Conservation (phyloP, 2,329 filamentous ascomycete genomes). For the Fusarium sp. region DNA sequence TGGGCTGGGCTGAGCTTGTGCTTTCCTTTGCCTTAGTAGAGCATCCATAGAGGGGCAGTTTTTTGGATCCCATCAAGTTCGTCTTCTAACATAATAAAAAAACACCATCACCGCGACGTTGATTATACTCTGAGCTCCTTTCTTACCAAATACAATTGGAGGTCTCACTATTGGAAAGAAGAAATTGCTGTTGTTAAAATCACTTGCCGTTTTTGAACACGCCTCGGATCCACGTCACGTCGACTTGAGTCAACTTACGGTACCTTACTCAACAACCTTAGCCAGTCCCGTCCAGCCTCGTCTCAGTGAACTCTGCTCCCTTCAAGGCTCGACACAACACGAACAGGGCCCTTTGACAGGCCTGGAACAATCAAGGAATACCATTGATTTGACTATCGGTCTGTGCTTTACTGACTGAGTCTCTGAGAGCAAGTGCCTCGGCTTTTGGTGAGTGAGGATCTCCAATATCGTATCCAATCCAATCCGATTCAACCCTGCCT, state of each 20-base stretch:
- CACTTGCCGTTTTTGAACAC: slow-evolving; percentile 17
- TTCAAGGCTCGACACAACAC: slow-evolving; percentile 6
- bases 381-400: neutral
- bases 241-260: neutral
- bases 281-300: slow-evolving; percentile 23
- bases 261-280: slow-evolving; percentile 1
- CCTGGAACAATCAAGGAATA: neutral
- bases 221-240: slow-evolving; percentile 31
- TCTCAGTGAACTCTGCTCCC: slow-evolving; percentile 16
- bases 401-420: slow-evolving; percentile 12
- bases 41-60: slow-evolving; percentile 31
- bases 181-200: neutral
- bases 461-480: slow-evolving; percentile 19
- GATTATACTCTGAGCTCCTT: neutral
- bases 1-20: slow-evolving; percentile 8
- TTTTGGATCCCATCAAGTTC: slow-evolving; percentile 27
- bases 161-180: neutral
- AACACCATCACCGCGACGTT: neutral
- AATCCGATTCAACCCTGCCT: slow-evolving; percentile 14
- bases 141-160: neutral
- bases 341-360: neutral
- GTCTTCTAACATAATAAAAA: slow-evolving; percentile 24
- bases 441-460: slow-evolving; percentile 33
- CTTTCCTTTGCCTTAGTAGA: slow-evolving; percentile 21
- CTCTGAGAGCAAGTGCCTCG: slow-evolving; percentile 26